Base-by-base conservation (phyloP, 257 asterid genomes). In the Gynochthodes officinalis region DNA sequence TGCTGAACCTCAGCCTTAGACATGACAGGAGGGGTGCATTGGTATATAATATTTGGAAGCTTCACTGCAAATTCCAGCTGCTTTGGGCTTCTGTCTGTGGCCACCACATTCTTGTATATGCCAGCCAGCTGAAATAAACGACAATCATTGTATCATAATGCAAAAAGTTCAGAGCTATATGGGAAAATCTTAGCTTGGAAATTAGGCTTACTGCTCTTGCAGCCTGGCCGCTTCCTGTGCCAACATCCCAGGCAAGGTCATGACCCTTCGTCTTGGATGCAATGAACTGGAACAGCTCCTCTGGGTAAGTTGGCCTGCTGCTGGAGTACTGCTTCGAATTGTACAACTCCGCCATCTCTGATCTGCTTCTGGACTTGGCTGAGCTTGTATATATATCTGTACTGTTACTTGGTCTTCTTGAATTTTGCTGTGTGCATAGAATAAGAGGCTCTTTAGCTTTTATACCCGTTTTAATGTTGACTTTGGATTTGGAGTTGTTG, bases 161-260 rank as follows among this genome's bases (percentile, higher is more conserved):
- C 2, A 37, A 37, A 37, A 37, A 37, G 40, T 37, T 2, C 40
- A 37, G 48, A 32, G 6, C 40, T 37, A 37, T 37, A 37, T 37
- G 40, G 40, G 40, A 37, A 37, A 2, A 6, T 37, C 40, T 37
- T 37, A 37, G 6, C 40, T 37, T 37, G 40, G 40, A 37, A 37
- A 37, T 70, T n/a, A 4, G 32, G 4, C 68, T 70, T 32, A 89
- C 96, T 14, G 89, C 75, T 25, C 2, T 60, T 13, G 95, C 93
- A 46, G 96, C 95, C 76, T 88, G 96, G 80, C 96, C 93, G 63
- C 46, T 82, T 15, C 93, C 97, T 4, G 95, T 88, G 79, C 97
- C 95, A 6, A 83, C 95, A 68, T 90, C 97, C 97, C 91, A 90
- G 0, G 72, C 91, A 64, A 85, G 87, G 63, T 88, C 81, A 35